Conservation (phyloP, 2,329 filamentous ascomycete species). For the Sarocladiaceae sp. region DNA sequence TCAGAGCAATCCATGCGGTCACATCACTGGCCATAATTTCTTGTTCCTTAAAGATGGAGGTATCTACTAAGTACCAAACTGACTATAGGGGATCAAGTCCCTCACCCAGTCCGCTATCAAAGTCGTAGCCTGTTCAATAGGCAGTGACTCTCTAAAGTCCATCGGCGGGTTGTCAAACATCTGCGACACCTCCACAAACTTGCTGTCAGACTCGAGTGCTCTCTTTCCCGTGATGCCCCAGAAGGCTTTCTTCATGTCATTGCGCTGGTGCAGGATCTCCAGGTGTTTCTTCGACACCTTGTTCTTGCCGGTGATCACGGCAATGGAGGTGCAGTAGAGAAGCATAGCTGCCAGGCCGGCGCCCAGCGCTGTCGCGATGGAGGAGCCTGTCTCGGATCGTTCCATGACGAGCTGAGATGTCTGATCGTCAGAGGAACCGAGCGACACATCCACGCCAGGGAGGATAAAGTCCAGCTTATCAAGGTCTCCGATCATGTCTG, state of each 20-base stretch:
- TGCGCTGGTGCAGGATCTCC: not conserved
- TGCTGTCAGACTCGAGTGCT: not conserved
- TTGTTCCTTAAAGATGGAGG: too few relatives aligned
- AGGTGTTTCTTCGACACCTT: not conserved
- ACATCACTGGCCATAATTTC: too few relatives aligned
- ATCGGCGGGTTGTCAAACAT: not conserved
- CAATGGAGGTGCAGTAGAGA: conserved; percentile 1
- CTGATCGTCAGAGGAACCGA: not conserved
- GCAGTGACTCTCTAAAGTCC: not conserved
- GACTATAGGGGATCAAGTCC: not conserved
- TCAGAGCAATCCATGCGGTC: too few relatives aligned
- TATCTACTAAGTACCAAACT: too few relatives aligned
- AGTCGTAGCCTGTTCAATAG: too few relatives aligned
- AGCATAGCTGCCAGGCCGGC: conserved; percentile 1
- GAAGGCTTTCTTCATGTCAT: not conserved
- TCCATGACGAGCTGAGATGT: not conserved
- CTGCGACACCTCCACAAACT: not conserved
- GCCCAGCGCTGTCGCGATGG: not conserved
- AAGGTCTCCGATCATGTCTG: not conserved
- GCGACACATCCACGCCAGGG: conserved; percentile 4
- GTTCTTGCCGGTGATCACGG: not conserved
- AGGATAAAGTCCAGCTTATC: conserved; percentile 1
- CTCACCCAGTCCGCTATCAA: too few relatives aligned
- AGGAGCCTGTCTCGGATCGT: conserved; percentile 2
- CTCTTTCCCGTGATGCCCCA: not conserved